Conservation (phyloP, 331 rosid genomes). For the Spiraea crenata region DNA sequence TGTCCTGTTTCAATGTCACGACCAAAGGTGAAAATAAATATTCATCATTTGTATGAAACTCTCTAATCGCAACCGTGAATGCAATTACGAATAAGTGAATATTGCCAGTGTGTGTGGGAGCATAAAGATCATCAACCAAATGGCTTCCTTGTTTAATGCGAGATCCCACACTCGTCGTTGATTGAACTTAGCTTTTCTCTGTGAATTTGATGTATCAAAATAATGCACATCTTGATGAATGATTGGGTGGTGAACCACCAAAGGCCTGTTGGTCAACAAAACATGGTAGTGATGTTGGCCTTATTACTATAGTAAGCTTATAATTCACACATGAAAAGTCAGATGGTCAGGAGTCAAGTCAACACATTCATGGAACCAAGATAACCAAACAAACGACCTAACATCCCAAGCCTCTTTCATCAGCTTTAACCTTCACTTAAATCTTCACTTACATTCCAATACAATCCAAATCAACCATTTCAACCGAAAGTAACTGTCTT, state of each 20-base stretch:
- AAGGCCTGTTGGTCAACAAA: conserved; percentile 24
- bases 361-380: conserved; percentile 16
- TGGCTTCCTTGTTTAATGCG: no score
- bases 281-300: conserved; percentile 17
- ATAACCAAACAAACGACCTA: conserved; percentile 15
- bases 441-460: no score
- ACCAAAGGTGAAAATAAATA: conserved; percentile 9
- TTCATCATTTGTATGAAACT: neutral
- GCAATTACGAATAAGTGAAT: no score
- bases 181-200: no score
- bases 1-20: conserved; percentile 26
- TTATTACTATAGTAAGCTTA: conserved; percentile 4
- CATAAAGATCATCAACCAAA: no score
- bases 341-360: conserved; percentile 11
- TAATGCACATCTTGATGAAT: conserved; percentile 22
- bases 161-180: no score
- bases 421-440: no score
- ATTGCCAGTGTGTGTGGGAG: no score
- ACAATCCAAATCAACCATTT: neutral
- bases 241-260: conserved; percentile 29
- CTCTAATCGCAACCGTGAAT: no score
- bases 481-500: conserved; percentile 33
- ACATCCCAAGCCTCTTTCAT: conserved; percentile 3
- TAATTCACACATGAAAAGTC: conserved; percentile 16
- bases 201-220: neutral